Percentiles rank a stretch among this genome's conserved stretches.
phyloP scores from a whole-genome alignment of 768 basidiomycete genomes.

The Russula sp. region DNA sequence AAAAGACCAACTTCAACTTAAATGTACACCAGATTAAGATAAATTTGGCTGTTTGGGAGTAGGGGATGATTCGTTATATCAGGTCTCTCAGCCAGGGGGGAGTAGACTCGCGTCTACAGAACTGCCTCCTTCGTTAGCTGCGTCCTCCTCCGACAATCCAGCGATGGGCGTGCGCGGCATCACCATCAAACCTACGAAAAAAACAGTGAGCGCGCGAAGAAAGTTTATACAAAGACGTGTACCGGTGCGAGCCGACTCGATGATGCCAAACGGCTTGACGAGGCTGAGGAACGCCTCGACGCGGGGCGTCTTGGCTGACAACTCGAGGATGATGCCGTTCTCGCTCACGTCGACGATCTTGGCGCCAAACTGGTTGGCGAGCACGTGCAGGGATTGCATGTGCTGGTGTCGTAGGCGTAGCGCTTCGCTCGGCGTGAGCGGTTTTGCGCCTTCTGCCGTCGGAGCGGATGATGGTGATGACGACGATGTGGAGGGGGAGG shows the following conservation, averaged over 20 bases:
- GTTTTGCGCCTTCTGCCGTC: constrained; percentile 16
- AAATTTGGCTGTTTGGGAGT: neutral
- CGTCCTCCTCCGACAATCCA: constrained; percentile 49
- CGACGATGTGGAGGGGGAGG: constrained; percentile 28
- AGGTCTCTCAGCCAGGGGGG: constrained; percentile 68
- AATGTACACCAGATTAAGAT: neutral
- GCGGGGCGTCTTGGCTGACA: constrained; percentile 85
- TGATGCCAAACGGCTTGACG: constrained; percentile 88
- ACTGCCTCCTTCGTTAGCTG: constrained; percentile 40
- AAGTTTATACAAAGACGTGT: too few species aligned
- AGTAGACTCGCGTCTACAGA: constrained; percentile 86
- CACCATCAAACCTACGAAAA: constrained; percentile 76
- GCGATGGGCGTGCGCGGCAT: constrained; percentile 95
- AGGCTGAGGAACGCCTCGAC: constrained; percentile 91
- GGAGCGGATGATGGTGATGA: constrained; percentile 5
- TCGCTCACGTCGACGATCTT: constrained; percentile 93
- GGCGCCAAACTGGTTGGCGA: constrained; percentile 85
- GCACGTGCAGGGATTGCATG: constrained; percentile 75
- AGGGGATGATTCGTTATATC: too few species aligned
- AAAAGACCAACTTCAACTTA: neutral
- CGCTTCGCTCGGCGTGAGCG: constrained; percentile 61
- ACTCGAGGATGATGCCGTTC: constrained; percentile 89
- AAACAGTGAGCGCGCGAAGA: too few species aligned
- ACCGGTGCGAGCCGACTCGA: constrained; percentile 95
- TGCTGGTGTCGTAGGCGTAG: constrained; percentile 87